Conservation (phyloP, 768 basidiomycete species). For the Trametes villosa region DNA sequence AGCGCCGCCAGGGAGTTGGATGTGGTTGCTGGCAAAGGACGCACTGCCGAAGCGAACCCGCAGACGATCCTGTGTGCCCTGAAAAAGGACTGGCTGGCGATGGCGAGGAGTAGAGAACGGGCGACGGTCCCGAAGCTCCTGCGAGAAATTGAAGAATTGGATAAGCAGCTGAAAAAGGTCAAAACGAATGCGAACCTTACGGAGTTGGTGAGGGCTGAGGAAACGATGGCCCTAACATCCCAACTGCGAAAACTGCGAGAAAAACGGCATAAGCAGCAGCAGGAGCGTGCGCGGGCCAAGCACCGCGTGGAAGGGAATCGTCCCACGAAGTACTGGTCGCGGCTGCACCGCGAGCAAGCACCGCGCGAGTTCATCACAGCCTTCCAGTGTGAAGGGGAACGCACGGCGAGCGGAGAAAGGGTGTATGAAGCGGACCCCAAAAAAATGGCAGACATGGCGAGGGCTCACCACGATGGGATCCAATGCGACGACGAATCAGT, state of each 20-base stretch:
- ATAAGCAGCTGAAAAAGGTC: background rate
- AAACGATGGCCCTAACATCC: background rate
- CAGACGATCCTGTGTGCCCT: background rate
- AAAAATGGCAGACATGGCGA: background rate
- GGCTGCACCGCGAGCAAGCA: background rate
- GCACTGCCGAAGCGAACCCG: background rate
- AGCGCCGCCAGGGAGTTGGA: background rate
- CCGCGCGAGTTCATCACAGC: background rate
- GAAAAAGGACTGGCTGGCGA: background rate
- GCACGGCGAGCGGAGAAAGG: background rate
- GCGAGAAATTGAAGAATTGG: background rate
- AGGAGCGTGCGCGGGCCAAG: background rate
- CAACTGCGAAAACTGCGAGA: background rate
- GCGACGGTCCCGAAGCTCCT: background rate
- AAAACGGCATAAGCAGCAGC: background rate
- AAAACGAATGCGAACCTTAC: background rate
- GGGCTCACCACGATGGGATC: background rate
- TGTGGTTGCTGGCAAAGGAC: background rate
- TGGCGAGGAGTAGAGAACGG: background rate
- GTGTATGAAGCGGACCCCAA: background rate
- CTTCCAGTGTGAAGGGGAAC: background rate
- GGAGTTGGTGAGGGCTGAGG: background rate
- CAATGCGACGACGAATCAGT: background rate
- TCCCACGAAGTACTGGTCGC: constrained; percentile 5
- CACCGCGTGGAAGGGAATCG: background rate